These are phyloP conservation scores for Phytophthora pluvialis DNA, from an alignment of 352 stramenopile genomes.

Conservation along the genomic window DNA sequence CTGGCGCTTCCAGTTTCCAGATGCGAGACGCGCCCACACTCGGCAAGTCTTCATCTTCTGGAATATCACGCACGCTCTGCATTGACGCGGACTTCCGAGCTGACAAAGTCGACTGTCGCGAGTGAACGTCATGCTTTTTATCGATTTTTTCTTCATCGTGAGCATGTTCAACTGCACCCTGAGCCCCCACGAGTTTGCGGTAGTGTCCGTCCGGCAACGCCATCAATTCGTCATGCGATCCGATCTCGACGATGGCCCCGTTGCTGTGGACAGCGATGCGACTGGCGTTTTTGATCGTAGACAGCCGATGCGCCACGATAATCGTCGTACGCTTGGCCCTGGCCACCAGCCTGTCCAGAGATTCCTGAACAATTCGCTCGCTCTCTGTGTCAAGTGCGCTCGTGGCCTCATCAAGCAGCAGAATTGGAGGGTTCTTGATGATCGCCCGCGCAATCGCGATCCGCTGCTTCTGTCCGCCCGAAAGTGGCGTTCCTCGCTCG, in stretches of 20 bases:
- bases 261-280: conserved; percentile 73
- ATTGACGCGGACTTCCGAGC: too few relatives aligned
- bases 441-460: conserved; percentile 94
- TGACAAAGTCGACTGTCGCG: too few relatives aligned
- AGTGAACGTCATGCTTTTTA: too few relatives aligned
- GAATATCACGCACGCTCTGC: too few relatives aligned
- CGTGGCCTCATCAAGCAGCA: conserved; percentile 88
- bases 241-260: conserved; percentile 77
- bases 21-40: too few relatives aligned
- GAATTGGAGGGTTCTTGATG: conserved; percentile 85
- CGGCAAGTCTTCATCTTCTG: too few relatives aligned
- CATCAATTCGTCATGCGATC: conserved; percentile 86
- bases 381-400: conserved; percentile 46
- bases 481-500: conserved; percentile 91
- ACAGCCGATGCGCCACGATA: conserved; percentile 89
- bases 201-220: conserved; percentile 43
- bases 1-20: conserved; percentile 54
- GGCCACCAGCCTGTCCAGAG: conserved; percentile 52
- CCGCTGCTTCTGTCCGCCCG: conserved; percentile 93
- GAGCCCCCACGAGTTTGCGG: conserved; percentile 42
- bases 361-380: conserved; percentile 51
- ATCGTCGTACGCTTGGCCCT: conserved; percentile 65
- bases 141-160: too few relatives aligned
- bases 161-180: conserved; percentile 28
- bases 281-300: conserved; percentile 91